Conservation (phyloP, 2,329 filamentous ascomycete genomes). For the Talaromyces sp. region DNA sequence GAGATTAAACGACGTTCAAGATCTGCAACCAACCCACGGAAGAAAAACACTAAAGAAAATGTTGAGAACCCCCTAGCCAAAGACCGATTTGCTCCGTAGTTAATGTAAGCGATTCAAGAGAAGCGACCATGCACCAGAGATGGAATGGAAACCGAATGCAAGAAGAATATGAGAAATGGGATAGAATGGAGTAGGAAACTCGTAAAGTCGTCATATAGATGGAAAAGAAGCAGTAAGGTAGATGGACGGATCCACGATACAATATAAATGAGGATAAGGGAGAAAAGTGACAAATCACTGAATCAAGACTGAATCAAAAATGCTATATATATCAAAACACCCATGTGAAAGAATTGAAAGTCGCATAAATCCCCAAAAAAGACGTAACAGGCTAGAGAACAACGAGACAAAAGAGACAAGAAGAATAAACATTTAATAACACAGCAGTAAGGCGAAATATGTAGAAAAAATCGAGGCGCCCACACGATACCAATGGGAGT, state of each 20-base stretch:
- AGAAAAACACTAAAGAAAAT: not conserved
- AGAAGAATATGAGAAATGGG: not conserved
- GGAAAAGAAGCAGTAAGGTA: not conserved
- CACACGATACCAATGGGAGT: not conserved
- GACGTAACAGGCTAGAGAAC: conserved; percentile 1
- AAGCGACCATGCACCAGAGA: not conserved
- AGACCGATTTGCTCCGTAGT: not conserved
- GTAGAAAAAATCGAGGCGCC: not conserved
- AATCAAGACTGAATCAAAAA: not conserved
- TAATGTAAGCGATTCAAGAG: not conserved
- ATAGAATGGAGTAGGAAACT: not conserved
- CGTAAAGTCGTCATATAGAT: not conserved
- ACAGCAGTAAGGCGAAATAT: conserved; percentile 3
- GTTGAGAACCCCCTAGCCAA: not conserved
- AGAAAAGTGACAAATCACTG: not conserved
- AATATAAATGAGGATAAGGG: not conserved
- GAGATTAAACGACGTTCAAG: not conserved
- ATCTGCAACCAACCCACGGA: not conserved
- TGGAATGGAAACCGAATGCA: not conserved
- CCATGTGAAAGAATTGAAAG: not conserved
- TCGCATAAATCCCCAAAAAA: not conserved
- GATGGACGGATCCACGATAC: not conserved
- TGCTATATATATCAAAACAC: conserved; percentile 8
- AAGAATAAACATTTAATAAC: not conserved
- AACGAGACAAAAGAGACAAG: not conserved